These are phyloP conservation scores for Rhodotorula sp. DNA, from an alignment of 1,284 basidiomycete genomes.

Conservation along the genomic window DNA sequence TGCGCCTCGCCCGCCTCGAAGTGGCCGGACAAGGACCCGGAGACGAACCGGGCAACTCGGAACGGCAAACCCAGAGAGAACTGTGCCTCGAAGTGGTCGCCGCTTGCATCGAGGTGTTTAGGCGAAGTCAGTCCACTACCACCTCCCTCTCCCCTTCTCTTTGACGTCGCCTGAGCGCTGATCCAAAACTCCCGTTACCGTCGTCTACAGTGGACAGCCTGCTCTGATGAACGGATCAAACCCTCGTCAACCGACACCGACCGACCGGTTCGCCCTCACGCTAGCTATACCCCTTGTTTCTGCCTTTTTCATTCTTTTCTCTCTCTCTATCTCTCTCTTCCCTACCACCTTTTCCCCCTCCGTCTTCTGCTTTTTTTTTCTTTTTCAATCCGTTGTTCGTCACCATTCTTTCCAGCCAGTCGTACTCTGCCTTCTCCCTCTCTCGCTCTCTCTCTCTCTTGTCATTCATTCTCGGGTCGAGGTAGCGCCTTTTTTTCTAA, in stretches of 20 bases:
- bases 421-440: background rate
- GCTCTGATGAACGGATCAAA: background rate
- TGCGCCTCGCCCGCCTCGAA: conserved; percentile 68
- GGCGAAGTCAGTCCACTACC: conserved; percentile 16
- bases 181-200: background rate
- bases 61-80: conserved; percentile 57
- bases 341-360: background rate
- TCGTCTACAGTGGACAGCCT: conserved; percentile 1
- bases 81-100: conserved; percentile 82
- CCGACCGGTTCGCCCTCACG: background rate
- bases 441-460: background rate
- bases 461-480: background rate
- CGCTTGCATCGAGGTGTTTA: conserved; percentile 77
- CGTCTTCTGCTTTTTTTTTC: background rate
- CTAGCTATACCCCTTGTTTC: background rate
- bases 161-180: background rate
- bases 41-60: conserved; percentile 18
- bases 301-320: background rate
- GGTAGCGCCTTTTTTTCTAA: too few relatives aligned
- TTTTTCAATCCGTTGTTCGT: background rate
- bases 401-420: background rate
- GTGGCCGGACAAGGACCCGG: conserved; percentile 33
- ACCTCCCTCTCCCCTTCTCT: background rate
- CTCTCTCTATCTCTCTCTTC: background rate
- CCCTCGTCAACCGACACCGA: background rate